Percentiles rank a stretch among this genome's conserved stretches.
Evolutionary conservation across 1,284 basidiomycete genomes (phyloP).

Genomic region (Chalciporus piperatoides): DNA sequence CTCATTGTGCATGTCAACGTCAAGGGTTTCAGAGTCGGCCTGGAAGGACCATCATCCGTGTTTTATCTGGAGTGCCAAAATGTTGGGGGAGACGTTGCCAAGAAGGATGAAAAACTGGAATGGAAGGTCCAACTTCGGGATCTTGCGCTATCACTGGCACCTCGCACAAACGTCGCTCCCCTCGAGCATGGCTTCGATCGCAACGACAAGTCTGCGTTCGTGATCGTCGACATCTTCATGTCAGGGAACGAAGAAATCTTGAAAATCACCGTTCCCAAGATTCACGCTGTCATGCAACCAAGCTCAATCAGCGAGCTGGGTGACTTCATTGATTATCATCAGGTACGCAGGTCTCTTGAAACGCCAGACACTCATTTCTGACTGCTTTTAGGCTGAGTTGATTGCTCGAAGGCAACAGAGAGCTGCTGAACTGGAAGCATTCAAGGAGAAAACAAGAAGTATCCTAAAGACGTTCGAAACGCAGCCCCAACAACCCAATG

Average conservation of each 20-base stretch:
- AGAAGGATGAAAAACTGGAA: constrained; percentile 39
- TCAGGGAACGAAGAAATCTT: constrained; percentile 40
- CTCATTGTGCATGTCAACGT: constrained; percentile 60
- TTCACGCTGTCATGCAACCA: constrained; percentile 90
- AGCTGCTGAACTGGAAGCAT: constrained; percentile 70
- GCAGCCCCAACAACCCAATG: constrained; percentile 42
- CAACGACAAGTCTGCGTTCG: constrained; percentile 74
- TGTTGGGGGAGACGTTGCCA: constrained; percentile 56
- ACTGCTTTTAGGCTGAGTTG: constrained; percentile 60
- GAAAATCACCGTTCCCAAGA: constrained; percentile 61
- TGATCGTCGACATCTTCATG: constrained; percentile 65
- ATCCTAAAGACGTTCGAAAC: constrained; percentile 73
- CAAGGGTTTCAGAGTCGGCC: constrained; percentile 72
- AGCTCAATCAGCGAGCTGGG: constrained; percentile 85
- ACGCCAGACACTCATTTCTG: neutral
- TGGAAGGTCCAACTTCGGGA: constrained; percentile 71
- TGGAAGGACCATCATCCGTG: constrained; percentile 68
- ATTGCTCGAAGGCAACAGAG: constrained; percentile 69
- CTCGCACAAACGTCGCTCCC: constrained; percentile 40
- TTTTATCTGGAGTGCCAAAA: constrained; percentile 72
- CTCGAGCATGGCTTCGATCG: constrained; percentile 46
- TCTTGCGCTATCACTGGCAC: constrained; percentile 69
- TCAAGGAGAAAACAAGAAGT: constrained; percentile 75
- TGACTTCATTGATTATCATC: constrained; percentile 81
- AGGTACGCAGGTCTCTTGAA: constrained; percentile 42